Conservation (phyloP, 2,329 filamentous ascomycete genomes). For the Exophiala oligosperma region DNA sequence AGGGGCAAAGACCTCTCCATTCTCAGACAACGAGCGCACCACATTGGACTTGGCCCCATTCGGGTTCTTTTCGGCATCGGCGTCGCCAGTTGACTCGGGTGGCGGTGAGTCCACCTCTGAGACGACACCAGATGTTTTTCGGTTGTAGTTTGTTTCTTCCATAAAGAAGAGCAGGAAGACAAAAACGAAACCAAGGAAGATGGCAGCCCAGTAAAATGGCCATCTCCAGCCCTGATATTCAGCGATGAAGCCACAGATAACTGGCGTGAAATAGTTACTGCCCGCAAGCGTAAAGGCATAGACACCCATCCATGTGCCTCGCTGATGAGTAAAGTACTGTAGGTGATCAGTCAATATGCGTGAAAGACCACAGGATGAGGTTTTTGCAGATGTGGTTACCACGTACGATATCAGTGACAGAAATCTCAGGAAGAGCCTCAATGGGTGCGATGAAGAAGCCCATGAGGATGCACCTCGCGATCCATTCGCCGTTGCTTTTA, state of each 20-base stretch:
- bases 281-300: conserved; percentile 26
- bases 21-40: background rate
- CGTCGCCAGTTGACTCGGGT: background rate
- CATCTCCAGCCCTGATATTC: conserved; percentile 30
- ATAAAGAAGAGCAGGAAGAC: conserved; percentile 27
- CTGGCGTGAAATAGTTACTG: conserved; percentile 37
- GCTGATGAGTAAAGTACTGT: conserved; percentile 35
- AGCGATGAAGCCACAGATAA: conserved; percentile 33
- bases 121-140: conserved; percentile 14
- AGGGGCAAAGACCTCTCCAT: background rate
- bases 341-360: background rate
- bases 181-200: conserved; percentile 19
- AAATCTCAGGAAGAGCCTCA: conserved; percentile 50
- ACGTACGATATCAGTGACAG: conserved; percentile 46
- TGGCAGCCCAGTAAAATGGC: conserved; percentile 28
- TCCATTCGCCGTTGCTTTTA: conserved; percentile 50
- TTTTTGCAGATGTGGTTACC: background rate
- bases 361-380: background rate
- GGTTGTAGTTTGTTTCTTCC: conserved; percentile 27
- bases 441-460: conserved; percentile 51
- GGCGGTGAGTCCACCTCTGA: conserved; percentile 9
- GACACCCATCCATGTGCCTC: conserved; percentile 27
- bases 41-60: background rate
- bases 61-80: conserved; percentile 13
- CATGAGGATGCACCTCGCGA: conserved; percentile 48